Evolutionary conservation across 352 stramenopile genomes (phyloP).

Genomic region (Thalassiosira mediterranea): DNA sequence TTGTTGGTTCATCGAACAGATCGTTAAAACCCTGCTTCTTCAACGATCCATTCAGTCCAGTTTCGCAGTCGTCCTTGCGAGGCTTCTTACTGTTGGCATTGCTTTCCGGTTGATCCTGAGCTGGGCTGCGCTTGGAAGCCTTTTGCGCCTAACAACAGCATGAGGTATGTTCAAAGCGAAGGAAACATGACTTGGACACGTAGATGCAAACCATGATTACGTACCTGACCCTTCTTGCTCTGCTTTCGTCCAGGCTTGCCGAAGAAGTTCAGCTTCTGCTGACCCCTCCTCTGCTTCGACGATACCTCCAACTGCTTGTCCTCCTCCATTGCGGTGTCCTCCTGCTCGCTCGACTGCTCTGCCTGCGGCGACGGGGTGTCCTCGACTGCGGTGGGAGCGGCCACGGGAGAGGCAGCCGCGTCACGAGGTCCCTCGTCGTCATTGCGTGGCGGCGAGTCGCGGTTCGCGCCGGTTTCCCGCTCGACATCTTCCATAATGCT

Average conservation of each 20-base stretch:
- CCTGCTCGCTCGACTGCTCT: neutral
- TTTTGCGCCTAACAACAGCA: neutral
- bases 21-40: too few species aligned
- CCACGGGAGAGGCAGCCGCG: neutral
- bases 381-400: slow-evolving; percentile 19
- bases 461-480: neutral
- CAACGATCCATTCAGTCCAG: slow-evolving; percentile 1
- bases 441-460: slow-evolving; percentile 1
- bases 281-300: slow-evolving; percentile 29
- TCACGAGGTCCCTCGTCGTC: slow-evolving; percentile 9
- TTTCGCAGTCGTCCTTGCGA: neutral
- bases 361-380: slow-evolving; percentile 32
- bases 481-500: neutral
- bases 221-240: neutral
- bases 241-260: slow-evolving; percentile 3
- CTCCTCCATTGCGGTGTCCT: slow-evolving; percentile 2
- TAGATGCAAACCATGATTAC: neutral
- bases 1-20: slow-evolving; percentile 4
- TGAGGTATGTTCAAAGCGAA: neutral
- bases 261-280: slow-evolving; percentile 50
- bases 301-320: slow-evolving; percentile 6
- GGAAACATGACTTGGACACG: too few species aligned
- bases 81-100: slow-evolving; percentile 2
- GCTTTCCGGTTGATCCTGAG: neutral
- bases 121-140: neutral